Base-by-base conservation (phyloP, 2,329 filamentous ascomycete species). In the Botrytis sinoallii region DNA sequence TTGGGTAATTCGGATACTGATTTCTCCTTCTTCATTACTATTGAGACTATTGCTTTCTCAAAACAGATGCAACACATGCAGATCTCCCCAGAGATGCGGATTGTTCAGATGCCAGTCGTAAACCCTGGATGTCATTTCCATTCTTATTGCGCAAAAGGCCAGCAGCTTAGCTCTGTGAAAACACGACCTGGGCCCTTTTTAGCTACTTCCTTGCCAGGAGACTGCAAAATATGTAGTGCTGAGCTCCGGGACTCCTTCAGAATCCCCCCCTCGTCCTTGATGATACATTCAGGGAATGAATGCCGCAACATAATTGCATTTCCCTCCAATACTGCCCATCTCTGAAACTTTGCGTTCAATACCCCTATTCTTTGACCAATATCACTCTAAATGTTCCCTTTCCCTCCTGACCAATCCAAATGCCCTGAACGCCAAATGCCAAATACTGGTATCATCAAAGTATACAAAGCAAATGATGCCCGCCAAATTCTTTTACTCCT, bases 381-480 rank as follows among this genome's bases (percentile, higher is more conserved):
- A 42, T 42, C 66, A 42, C 22, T 42, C 48, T 68, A 35, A 3
- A 16, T 55, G n/a, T 32, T 57, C 20, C 48, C 35, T 32, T 18
- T 55, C 18, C 35, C 40, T 32, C 6, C 35, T 48, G 8, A 40
- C 48, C 48, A 32, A 71, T 32, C 42, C 42, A 65, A 32, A 57
- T 69, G 18, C 14, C 52, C 42, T 42, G 65, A 69, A 57, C 63
- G 46, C 70, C 46, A 57, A 76, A 77, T 76, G 73, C 73, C 75
- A 35, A 60, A 59, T 75, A 60, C 46, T 78, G 77, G 78, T 79
- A 79, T 79, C 76, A 75, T 75, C n/a, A 71, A 74, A 71, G 29
- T 40, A 72, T 38, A 57, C 35, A 57, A 52, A 18, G 29, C 44
- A 42, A 73, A 66, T 18, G 60, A 48, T 20, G 69, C 20, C 32